Evolutionary conservation across 257 asterid genomes (phyloP), one percentile per base, ranked within the genome.

Genomic region (Orobanche coerulescens): DNA sequence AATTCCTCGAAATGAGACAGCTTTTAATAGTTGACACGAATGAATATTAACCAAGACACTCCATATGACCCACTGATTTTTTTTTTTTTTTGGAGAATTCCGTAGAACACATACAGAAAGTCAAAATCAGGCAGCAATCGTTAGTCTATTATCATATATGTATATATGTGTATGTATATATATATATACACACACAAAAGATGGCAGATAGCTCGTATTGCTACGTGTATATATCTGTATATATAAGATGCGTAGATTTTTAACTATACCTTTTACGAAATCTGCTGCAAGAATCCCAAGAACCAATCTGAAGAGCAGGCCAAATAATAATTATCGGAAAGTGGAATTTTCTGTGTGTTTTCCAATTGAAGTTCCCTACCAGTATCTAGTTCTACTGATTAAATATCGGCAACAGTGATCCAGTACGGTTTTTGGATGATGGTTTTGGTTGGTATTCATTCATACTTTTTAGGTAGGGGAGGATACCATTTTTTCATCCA

Each of bases 251-350:
- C 2, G 47, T 2, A 22, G 28, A 37, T 34, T 20, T 20, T 28
- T 2, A n/a, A n/a, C 52, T 62, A 72, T 69, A 69, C 66, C 1
- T n/a, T n/a, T n/a, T n/a, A n/a, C n/a, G 39, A 13, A 63, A 49
- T 62, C 50, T 20, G 64, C 37, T 9, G 60, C 42, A 40, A 62
- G 30, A 67, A 62, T 49, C 58, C 37, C 43, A 43, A 30, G 39
- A 53, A 43, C n/a, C 61, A 18, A 61, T 65, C 30, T 43, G 43
- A 28, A 60, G 54, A 39, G 39, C 40, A n/a, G 48, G 31, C n/a
- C 7, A 24, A 34, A 64, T 23, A 12, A 12, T 25, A 14, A n/a
- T 19, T 6, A 13, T n/a, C 2, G 19, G 51, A 60, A 50, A 39
- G 40, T 16, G 54, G 58, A 33, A 54, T 33, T 62, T 33, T 30